Evolutionary conservation across 228 moss, liverwort and hornwort species (phyloP).

Genomic region (Sphagnum fallax): DNA sequence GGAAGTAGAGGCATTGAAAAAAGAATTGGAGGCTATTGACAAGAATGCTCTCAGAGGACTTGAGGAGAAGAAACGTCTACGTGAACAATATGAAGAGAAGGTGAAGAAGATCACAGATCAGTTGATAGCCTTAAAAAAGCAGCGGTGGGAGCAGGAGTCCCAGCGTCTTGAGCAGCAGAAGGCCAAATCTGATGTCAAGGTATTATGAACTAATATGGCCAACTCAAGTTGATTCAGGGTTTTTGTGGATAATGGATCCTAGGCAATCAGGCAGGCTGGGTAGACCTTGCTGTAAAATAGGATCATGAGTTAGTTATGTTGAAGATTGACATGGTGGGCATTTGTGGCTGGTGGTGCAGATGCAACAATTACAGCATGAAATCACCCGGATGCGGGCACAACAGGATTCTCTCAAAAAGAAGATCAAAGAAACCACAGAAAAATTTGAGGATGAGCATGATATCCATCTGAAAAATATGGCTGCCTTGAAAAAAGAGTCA

Average conservation of each 20-base stretch:
- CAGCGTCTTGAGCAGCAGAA: constrained; percentile 77
- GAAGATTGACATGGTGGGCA: neutral
- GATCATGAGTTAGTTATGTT: neutral
- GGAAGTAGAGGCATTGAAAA: constrained; percentile 69
- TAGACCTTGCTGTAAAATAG: neutral
- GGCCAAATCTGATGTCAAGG: constrained; percentile 75
- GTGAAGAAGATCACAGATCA: constrained; percentile 75
- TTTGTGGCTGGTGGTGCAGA: constrained; percentile 17
- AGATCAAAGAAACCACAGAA: constrained; percentile 70
- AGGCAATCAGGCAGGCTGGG: neutral
- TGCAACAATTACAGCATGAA: constrained; percentile 68
- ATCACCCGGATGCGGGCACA: constrained; percentile 69
- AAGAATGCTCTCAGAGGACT: constrained; percentile 56
- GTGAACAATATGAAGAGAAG: constrained; percentile 86
- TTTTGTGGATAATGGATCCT: neutral
- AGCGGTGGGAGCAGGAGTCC: constrained; percentile 82
- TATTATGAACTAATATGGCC: constrained; percentile 2
- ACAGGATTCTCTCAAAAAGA: constrained; percentile 64
- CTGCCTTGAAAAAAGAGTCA: constrained; percentile 45
- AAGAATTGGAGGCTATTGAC: constrained; percentile 75
- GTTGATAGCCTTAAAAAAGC: constrained; percentile 66
- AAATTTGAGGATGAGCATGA: constrained; percentile 72
- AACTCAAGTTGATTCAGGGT: neutral
- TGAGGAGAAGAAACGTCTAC: constrained; percentile 63
- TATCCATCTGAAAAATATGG: constrained; percentile 61